Evolutionary conservation across 78 protist genomes (phyloP).

Genomic region (Dictyostelium citrinum): DNA sequence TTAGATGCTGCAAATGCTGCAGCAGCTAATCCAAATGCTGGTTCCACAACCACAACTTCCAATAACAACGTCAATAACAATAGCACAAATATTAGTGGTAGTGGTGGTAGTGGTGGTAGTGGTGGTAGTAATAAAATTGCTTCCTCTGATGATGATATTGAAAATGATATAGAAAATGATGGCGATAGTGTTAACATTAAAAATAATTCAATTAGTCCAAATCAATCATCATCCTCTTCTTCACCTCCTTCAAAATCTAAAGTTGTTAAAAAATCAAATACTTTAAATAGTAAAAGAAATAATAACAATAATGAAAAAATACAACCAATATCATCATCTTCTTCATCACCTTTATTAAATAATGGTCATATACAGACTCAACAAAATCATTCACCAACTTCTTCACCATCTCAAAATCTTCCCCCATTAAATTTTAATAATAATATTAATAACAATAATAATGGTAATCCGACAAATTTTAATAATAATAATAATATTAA

Average conservation of each 20-base stretch:
- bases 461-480: not conserved
- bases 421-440: not conserved
- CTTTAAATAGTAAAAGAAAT: not conserved
- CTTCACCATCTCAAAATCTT: not conserved
- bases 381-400: not conserved
- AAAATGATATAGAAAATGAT: not conserved
- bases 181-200: not conserved
- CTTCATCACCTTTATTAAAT: not conserved
- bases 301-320: not conserved
- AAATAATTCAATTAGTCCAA: not conserved
- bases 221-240: not conserved
- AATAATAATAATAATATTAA: not conserved
- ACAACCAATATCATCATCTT: not conserved
- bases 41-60: not conserved
- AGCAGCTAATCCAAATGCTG: not conserved
- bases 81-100: not conserved
- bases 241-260: not conserved
- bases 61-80: not conserved
- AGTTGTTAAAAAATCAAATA: not conserved
- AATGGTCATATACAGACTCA: not conserved
- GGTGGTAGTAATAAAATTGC: not conserved
- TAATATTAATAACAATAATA: not conserved
- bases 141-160: not conserved
- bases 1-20: not conserved
- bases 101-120: not conserved